A percentile compares a stretch with the other conserved stretches of the same genome.
phyloP scores from a whole-genome alignment of 441 rosid genomes.

The Corymbia citriodora region DNA sequence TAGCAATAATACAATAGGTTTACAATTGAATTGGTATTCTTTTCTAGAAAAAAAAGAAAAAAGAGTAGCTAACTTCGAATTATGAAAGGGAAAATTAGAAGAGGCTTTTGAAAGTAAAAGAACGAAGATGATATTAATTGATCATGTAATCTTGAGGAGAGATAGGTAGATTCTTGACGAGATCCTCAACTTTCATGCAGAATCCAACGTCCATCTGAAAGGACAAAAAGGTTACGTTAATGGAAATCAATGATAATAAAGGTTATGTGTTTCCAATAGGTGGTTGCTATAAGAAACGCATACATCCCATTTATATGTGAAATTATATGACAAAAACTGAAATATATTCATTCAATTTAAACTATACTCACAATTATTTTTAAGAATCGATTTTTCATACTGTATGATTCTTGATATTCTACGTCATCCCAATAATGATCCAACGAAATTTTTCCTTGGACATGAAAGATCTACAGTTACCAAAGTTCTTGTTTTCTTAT shows the following conservation, averaged over 20 bases:
- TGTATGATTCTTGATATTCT: background rate
- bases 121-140: background rate
- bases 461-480: background rate
- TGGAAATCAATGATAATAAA: background rate
- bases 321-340: background rate
- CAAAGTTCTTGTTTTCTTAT: too few species aligned
- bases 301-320: background rate
- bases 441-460: background rate
- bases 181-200: slow-evolving; percentile 38
- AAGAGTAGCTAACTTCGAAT: background rate
- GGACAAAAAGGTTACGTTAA: slow-evolving; percentile 6
- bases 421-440: background rate
- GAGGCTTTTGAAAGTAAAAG: background rate
- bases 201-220: slow-evolving; percentile 30
- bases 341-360: background rate
- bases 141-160: background rate
- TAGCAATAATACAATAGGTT: too few species aligned
- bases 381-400: background rate
- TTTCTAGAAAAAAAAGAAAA: background rate
- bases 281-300: background rate
- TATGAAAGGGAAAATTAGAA: background rate
- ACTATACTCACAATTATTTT: too few species aligned
- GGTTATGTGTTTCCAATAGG: background rate
- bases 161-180: slow-evolving; percentile 45
- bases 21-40: too few species aligned